phyloP scores from a whole-genome alignment of 352 stramenopile species.

The Phytophthora sp. region DNA sequence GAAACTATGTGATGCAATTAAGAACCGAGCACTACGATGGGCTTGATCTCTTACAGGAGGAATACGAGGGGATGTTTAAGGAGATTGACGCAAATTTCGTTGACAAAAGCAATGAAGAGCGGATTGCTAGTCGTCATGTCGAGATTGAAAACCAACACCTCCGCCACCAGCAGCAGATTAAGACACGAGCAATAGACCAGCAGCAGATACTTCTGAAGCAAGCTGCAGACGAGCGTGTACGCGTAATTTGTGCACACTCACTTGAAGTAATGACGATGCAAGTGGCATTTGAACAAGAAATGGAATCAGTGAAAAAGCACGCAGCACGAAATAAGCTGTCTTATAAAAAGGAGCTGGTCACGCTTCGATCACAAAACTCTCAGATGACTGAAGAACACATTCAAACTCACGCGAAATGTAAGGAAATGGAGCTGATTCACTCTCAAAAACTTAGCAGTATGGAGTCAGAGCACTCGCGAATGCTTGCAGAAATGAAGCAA shows the following conservation, averaged over 20 bases:
- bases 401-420: background rate
- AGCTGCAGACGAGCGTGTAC: conserved; percentile 24
- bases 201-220: conserved; percentile 3
- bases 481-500: background rate
- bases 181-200: background rate
- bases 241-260: conserved; percentile 11
- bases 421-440: background rate
- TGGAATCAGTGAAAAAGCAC: conserved; percentile 6
- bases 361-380: conserved; percentile 1
- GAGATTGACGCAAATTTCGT: conserved; percentile 3
- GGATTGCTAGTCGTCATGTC: background rate
- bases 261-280: conserved; percentile 23
- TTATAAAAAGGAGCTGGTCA: background rate
- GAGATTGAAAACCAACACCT: conserved; percentile 1
- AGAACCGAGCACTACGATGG: conserved; percentile 11
- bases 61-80: conserved; percentile 3
- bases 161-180: background rate
- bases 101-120: background rate
- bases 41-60: conserved; percentile 6
- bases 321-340: background rate
- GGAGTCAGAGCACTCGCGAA: background rate
- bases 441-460: background rate
- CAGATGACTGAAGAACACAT: background rate
- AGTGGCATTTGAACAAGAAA: conserved; percentile 18
- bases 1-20: conserved; percentile 3